Percentiles rank a stretch among this genome's conserved stretches.
Conservation (phyloP, 805 yeast species). For the Cyberlindnera petersonii region DNA sequence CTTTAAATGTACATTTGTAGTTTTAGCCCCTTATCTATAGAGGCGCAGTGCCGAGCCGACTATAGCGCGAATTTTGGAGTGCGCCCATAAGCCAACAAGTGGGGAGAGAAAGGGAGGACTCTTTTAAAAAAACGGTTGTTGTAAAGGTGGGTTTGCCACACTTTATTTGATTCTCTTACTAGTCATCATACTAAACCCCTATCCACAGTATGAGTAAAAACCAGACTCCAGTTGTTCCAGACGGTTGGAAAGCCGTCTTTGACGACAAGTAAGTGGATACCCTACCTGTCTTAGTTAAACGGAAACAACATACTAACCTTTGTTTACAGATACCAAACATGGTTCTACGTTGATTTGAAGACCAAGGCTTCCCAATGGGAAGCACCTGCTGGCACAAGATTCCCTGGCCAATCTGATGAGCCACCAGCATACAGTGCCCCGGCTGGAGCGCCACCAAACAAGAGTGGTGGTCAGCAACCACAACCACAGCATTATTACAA, state of each 20-base stretch:
- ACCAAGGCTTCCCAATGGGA: conserved; percentile 90
- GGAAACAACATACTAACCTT: neutral
- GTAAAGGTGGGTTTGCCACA: no score
- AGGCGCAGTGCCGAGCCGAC: no score
- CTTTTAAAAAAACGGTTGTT: no score
- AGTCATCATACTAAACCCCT: no score
- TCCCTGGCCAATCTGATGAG: conserved; percentile 37
- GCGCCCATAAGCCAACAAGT: no score
- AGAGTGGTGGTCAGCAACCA: conserved; percentile 4
- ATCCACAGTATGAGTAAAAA: conserved; percentile 4
- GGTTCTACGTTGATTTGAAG: conserved; percentile 74
- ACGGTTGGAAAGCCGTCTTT: conserved; percentile 71
- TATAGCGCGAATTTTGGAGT: no score
- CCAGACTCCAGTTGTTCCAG: conserved; percentile 50
- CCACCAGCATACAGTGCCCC: conserved; percentile 33
- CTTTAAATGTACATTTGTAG: no score
- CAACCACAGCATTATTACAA: conserved; percentile 9
- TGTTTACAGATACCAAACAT: conserved; percentile 51
- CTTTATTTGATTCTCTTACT: no score
- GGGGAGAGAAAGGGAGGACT: no score
- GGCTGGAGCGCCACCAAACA: conserved; percentile 9
- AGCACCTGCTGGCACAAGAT: conserved; percentile 58
- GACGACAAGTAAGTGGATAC: conserved; percentile 52
- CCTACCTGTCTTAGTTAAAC: no score
- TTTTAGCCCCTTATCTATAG: no score